Percentiles rank a stretch among this genome's conserved stretches.
These are phyloP conservation scores for Piper longum DNA, from an alignment of 164 flowering plant genomes.

Conservation along the genomic window DNA sequence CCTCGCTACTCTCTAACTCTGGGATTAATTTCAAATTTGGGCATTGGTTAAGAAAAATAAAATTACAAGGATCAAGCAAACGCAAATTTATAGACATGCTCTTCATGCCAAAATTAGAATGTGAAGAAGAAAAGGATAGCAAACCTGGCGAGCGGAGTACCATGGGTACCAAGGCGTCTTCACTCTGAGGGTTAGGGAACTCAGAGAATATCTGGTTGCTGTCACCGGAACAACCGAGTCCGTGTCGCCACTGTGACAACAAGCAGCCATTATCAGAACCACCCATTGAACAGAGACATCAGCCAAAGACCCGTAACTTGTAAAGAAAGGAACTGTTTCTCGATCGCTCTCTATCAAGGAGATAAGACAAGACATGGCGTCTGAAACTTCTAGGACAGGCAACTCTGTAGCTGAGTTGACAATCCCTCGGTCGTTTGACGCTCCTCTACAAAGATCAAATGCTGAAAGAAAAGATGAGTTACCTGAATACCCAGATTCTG, in stretches of 20 bases:
- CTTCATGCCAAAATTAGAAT: background rate
- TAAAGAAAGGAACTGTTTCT: too few species aligned
- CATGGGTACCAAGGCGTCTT: conserved; percentile 83
- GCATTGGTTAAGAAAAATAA: too few species aligned
- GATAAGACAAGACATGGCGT: too few species aligned
- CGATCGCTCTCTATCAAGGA: too few species aligned
- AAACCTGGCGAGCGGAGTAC: conserved; percentile 60
- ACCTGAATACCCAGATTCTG: conserved; percentile 92
- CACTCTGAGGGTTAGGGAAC: conserved; percentile 48
- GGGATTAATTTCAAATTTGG: too few species aligned
- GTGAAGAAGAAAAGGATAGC: background rate
- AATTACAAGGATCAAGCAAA: background rate
- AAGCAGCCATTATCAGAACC: background rate
- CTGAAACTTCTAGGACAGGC: too few species aligned
- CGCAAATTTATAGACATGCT: background rate
- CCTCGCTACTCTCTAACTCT: too few species aligned
- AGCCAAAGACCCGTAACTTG: too few species aligned
- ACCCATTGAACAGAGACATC: background rate
- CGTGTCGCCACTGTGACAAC: conserved; percentile 56
- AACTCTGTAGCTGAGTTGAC: too few species aligned
- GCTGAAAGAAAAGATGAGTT: background rate
- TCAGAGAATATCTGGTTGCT: conserved; percentile 71
- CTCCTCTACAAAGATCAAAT: background rate
- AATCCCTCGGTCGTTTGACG: background rate
- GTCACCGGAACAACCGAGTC: conserved; percentile 94